Conservation (phyloP, 495 filamentous ascomycete species). For the Pyrenopolyporus hunteri region DNA sequence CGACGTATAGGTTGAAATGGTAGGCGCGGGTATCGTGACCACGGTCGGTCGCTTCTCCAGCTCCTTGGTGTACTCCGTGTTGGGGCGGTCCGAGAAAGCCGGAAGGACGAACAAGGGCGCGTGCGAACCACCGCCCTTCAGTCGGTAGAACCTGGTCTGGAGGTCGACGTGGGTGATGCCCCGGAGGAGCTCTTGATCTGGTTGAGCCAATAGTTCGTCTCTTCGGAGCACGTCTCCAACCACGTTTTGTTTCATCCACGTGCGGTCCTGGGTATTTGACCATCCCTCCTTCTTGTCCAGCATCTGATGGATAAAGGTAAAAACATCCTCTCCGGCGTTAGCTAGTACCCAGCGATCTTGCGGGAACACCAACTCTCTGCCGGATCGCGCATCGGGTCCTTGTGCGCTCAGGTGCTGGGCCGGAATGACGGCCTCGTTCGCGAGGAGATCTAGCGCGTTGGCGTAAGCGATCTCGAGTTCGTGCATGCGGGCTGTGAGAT, state of each 20-base stretch:
- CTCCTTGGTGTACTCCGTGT: conserved; percentile 46
- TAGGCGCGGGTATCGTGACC: conserved; percentile 47
- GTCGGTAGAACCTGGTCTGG: conserved; percentile 53
- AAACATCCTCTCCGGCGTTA: conserved; percentile 58
- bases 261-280: conserved; percentile 36
- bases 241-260: conserved; percentile 35
- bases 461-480: conserved; percentile 57
- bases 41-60: conserved; percentile 54
- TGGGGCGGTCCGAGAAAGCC: conserved; percentile 53
- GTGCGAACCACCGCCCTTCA: conserved; percentile 47
- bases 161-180: conserved; percentile 54
- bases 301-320: conserved; percentile 47
- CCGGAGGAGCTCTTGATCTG: conserved; percentile 34
- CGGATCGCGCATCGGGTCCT: conserved; percentile 47
- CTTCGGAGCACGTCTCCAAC: conserved; percentile 40
- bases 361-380: conserved; percentile 51
- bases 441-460: conserved; percentile 54
- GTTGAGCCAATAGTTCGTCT: too few relatives aligned
- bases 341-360: conserved; percentile 60
- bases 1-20: conserved; percentile 40
- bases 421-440: conserved; percentile 56
- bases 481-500: conserved; percentile 54
- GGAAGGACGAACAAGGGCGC: conserved; percentile 57
- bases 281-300: conserved; percentile 53
- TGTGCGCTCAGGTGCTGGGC: conserved; percentile 42